Percentiles rank a stretch among this genome's conserved stretches.
Evolutionary conservation across 2,329 filamentous ascomycete genomes (phyloP).

Genomic region (Fusarium bulbicola): DNA sequence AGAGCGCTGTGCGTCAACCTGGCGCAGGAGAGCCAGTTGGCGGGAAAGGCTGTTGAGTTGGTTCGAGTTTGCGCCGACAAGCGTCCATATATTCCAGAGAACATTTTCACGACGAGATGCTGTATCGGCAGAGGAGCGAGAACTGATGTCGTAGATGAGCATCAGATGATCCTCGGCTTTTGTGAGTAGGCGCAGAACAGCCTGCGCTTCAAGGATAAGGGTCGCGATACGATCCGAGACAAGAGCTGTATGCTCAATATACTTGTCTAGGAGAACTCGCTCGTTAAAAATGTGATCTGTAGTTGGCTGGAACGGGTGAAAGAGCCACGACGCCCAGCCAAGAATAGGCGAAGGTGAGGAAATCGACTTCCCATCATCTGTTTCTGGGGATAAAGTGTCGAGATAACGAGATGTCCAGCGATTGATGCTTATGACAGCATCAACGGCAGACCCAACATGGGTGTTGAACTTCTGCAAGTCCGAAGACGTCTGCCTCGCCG

Average conservation of each 20-base stretch:
- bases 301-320: conserved; percentile 71
- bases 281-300: conserved; percentile 57
- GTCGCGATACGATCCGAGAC: conserved; percentile 74
- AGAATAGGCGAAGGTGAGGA: conserved; percentile 45
- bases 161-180: conserved; percentile 75
- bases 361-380: conserved; percentile 44
- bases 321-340: conserved; percentile 55
- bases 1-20: conserved; percentile 73
- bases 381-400: conserved; percentile 62
- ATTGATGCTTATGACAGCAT: conserved; percentile 78
- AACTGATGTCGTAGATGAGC: conserved; percentile 74
- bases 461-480: conserved; percentile 80
- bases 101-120: conserved; percentile 70
- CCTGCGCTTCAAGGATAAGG: conserved; percentile 76
- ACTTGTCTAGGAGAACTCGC: conserved; percentile 74
- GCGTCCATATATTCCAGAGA: conserved; percentile 76
- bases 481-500: conserved; percentile 69
- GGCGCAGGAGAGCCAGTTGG: conserved; percentile 70
- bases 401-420: conserved; percentile 78
- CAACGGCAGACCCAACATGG: conserved; percentile 77
- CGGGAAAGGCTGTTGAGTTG: conserved; percentile 68
- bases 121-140: conserved; percentile 68
- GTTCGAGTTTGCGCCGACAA: conserved; percentile 73
- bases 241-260: conserved; percentile 74
- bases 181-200: conserved; percentile 70